Base-by-base conservation (phyloP, 1,139 yeast species). In the Ogataea hybrid region DNA sequence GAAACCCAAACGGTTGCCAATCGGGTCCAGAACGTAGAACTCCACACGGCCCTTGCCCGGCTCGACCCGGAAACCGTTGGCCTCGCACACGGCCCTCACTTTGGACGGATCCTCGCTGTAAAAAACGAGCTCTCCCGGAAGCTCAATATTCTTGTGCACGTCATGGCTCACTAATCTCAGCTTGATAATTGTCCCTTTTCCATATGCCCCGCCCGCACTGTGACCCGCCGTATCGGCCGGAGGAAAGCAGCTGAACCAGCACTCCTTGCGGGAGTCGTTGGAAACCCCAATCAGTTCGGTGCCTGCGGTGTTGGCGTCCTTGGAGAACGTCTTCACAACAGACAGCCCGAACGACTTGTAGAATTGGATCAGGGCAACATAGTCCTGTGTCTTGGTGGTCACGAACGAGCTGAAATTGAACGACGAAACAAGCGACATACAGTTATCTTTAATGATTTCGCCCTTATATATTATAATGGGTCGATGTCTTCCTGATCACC, bases 181-280 rank as follows among this genome's bases (percentile, higher is more conserved):
- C 64, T 84, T 84, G 41, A 84, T 53, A 42, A 79, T 75, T 15
- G 82, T 86, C 44, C 79, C 75, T 57, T 77, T 42, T 43, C 52
- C 59, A 31, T 45, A 54, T 20, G 31, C 38, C 21, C 36, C 42
- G 10, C 37, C 25, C 12, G 41, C 31, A 5, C 53, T 57, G 11
- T 41, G 41, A 11, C 66, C 57, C 16, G 56, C 59, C 18, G 66
- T 44, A 51, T 74, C 73, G 40, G 78, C 75, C 35, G 81, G 66
- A 18, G 86, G 86, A 61, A 80, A 82, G 18, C 80, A 68, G 56
- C 83, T 85, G 36, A 84, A 59, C 92, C 94, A 84, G 32, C 77
- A 64, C 62, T 84, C 94, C 50, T 71, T 73, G 40, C 80, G 56
- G 1, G 89, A 82, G 50, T 81, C 86, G 46, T 69, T 70, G 16